Evolutionary conservation across 1,284 basidiomycete species (phyloP).

Genomic region (Cutaneotrichosporon cutaneum): DNA sequence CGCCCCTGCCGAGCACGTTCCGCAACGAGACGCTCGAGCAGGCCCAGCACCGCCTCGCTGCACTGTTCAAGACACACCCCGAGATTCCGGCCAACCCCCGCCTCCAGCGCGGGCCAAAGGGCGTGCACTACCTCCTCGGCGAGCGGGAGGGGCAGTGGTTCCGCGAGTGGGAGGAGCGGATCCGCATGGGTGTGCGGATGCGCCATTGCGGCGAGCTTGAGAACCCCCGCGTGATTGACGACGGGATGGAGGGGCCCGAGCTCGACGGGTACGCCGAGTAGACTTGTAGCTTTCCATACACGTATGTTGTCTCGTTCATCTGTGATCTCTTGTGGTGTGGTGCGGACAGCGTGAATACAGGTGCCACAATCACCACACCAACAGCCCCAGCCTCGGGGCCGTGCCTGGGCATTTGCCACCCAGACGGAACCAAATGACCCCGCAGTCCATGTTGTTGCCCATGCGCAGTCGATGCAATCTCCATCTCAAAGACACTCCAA

Average conservation of each 20-base stretch:
- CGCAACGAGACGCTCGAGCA: constrained; percentile 32
- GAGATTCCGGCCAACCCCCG: constrained; percentile 34
- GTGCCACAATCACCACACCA: too few relatives aligned
- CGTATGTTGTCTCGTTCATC: not conserved
- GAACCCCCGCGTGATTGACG: constrained; percentile 15
- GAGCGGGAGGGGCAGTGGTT: constrained; percentile 73
- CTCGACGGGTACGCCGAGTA: constrained; percentile 27
- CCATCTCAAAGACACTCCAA: too few relatives aligned
- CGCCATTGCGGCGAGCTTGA: constrained; percentile 38
- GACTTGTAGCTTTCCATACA: not conserved
- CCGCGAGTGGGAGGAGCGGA: constrained; percentile 65
- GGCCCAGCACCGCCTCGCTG: constrained; percentile 36
- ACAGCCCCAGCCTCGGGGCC: too few relatives aligned
- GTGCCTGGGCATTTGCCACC: not conserved
- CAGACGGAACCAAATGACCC: not conserved
- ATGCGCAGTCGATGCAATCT: too few relatives aligned
- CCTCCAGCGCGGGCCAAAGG: constrained; percentile 41
- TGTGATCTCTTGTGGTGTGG: not conserved
- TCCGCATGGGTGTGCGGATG: constrained; percentile 59
- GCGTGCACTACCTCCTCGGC: constrained; percentile 56
- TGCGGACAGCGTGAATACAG: too few relatives aligned
- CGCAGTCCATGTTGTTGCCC: not conserved
- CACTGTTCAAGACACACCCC: constrained; percentile 42
- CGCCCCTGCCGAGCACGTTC: constrained; percentile 43
- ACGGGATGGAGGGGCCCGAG: constrained; percentile 17